Evolutionary conservation across 169 alveolate genomes (phyloP), one percentile per base, ranked within the genome.

Genomic region (Ichthyophthirius multifiliis): DNA sequence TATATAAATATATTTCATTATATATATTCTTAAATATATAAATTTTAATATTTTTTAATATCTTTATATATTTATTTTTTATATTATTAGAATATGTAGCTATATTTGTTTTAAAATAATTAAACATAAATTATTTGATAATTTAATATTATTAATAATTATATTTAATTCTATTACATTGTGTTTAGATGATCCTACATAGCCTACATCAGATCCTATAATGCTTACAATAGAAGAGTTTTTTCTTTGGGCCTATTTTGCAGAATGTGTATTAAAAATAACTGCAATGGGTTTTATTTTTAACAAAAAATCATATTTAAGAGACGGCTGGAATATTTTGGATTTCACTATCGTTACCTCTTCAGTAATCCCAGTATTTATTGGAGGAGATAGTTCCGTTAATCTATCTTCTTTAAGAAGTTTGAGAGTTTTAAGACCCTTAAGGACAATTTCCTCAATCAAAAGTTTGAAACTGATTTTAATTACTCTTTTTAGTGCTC

Each of bases 291-390:
- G 94, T 9, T 88, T 94, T 65, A 18, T 88, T 23, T 65, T 79
- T 0, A 81, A 82, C 16, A 87, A 82, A 78, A 82, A 80, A 35
- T 74, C 96, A 0, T 93, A 93, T 76, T 55, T 93, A 20, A 87
- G 92, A 83, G 97, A 93, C 65, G 76, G 85, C 23, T 93, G 97
- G 97, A 94, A 94, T 83, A 78, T 85, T n/a, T 67, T 94, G 5
- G 97, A 94, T 85, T 91, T 91, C 45, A 79, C 79, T 27, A 92
- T 92, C 20, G 93, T 91, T 20, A 47, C 82, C 7, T 9, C 46
- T 41, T 41, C 46, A 9, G 7, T 41, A 41, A 7, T 41, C 13
- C 46, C 46, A 41, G 7, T 9, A 9, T 9, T 41, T 9, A 7
- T 41, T 7, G 46, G 46, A 41, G 64, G 27, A 31, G 48, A 75